Percentiles rank a stretch among this genome's conserved stretches.
phyloP scores from a whole-genome alignment of 352 stramenopile genomes.

The Pythium folliculosum region DNA sequence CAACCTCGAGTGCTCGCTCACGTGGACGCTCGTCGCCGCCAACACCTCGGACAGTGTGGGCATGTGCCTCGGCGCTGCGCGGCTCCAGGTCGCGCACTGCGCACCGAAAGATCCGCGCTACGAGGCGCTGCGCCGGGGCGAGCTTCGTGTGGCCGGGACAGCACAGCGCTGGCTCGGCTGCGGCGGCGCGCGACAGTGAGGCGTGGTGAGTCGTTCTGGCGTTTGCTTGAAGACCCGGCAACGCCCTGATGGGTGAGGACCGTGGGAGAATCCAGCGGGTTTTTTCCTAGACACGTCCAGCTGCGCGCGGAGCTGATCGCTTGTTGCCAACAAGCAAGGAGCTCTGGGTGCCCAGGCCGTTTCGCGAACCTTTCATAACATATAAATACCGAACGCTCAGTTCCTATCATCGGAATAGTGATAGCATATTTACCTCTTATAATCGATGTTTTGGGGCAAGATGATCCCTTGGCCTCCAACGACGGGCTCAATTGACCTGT shows the following conservation, averaged over 20 bases:
- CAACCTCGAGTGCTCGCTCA: constrained; percentile 23
- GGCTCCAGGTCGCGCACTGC: constrained; percentile 24
- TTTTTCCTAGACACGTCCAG: neutral
- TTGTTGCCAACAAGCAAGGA: no score
- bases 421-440: neutral
- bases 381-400: neutral
- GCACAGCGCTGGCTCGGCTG: constrained; percentile 16
- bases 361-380: neutral
- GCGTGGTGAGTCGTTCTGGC: neutral
- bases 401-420: no score
- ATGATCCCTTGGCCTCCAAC: no score
- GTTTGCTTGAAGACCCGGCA: neutral
- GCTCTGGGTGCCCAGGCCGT: neutral
- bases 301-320: neutral
- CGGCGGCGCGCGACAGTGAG: neutral
- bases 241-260: constrained; percentile 3
- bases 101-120: constrained; percentile 14
- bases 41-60: constrained; percentile 1
- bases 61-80: constrained; percentile 18
- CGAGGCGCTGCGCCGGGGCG: constrained; percentile 7
- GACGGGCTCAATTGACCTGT: neutral
- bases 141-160: constrained; percentile 4
- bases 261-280: neutral
- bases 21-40: neutral
- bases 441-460: neutral